Percentiles rank a stretch among this genome's conserved stretches.
These are phyloP conservation scores for Alternaria sp. DNA, from an alignment of 2,329 filamentous ascomycete species.

Conservation along the genomic window DNA sequence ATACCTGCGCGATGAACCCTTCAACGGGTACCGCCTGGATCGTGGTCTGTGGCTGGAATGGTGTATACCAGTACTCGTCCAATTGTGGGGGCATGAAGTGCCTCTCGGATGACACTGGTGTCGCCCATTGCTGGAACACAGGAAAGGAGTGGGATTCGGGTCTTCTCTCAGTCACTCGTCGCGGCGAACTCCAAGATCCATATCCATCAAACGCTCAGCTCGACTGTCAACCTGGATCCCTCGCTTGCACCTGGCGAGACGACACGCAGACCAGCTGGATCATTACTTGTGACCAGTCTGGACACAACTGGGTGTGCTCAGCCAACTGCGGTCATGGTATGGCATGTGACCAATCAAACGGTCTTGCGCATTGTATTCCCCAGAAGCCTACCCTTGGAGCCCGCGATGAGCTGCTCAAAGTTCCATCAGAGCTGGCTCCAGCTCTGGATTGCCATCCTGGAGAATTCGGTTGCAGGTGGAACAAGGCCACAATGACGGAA, in stretches of 20 bases:
- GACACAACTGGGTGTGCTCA: conserved; percentile 4
- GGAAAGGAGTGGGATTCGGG: background rate
- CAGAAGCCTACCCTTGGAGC: background rate
- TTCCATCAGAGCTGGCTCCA: background rate
- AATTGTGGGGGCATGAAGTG: conserved; percentile 7
- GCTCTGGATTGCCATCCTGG: conserved; percentile 4
- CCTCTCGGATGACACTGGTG: background rate
- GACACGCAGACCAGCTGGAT: conserved; percentile 3
- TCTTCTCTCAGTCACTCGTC: background rate
- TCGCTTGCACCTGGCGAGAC: background rate
- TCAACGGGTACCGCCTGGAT: conserved; percentile 1
- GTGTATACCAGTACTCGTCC: conserved; percentile 6
- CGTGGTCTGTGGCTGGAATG: conserved; percentile 3
- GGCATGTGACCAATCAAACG: background rate
- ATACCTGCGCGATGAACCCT: background rate
- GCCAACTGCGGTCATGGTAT: conserved; percentile 3
- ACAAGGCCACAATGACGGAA: background rate
- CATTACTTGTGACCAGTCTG: conserved; percentile 2
- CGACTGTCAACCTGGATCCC: conserved; percentile 3
- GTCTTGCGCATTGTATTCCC: background rate
- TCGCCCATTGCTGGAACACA: conserved; percentile 9
- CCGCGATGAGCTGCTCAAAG: background rate
- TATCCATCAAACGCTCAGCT: background rate
- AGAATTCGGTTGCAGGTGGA: background rate
- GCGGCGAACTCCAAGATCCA: background rate